phyloP scores from a whole-genome alignment of 2,329 filamentous ascomycete species.

The Cladosporium halotolerans region DNA sequence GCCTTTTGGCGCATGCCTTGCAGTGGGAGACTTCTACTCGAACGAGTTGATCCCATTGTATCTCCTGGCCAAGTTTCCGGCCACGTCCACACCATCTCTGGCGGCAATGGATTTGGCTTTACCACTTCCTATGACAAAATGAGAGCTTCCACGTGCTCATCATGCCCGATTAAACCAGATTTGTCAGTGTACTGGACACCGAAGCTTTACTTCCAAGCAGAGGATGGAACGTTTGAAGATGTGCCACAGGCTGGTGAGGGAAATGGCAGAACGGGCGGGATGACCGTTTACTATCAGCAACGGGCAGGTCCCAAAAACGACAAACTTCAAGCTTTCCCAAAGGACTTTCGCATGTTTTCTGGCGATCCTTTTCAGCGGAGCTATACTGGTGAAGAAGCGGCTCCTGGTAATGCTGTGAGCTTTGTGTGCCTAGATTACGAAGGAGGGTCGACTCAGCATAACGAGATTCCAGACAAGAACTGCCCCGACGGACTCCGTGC shows the following conservation, averaged over 20 bases:
- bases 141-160: slow-evolving; percentile 60
- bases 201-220: slow-evolving; percentile 59
- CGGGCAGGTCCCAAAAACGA: slow-evolving; percentile 52
- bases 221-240: slow-evolving; percentile 52
- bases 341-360: slow-evolving; percentile 64
- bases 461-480: slow-evolving; percentile 63
- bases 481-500: slow-evolving; percentile 60
- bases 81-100: slow-evolving; percentile 67
- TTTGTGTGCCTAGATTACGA: slow-evolving; percentile 51
- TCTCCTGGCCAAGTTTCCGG: slow-evolving; percentile 51
- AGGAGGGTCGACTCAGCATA: slow-evolving; percentile 40
- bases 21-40: slow-evolving; percentile 54
- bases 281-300: slow-evolving; percentile 66
- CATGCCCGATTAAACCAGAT: slow-evolving; percentile 57
- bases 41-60: slow-evolving; percentile 63
- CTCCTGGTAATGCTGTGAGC: slow-evolving; percentile 44
- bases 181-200: slow-evolving; percentile 75
- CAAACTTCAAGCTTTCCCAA: slow-evolving; percentile 62
- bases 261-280: slow-evolving; percentile 46
- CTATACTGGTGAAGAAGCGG: slow-evolving; percentile 49
- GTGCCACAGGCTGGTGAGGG: slow-evolving; percentile 53
- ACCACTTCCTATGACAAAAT: slow-evolving; percentile 57
- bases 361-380: slow-evolving; percentile 56
- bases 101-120: slow-evolving; percentile 61
- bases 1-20: slow-evolving; percentile 68